phyloP scores from a whole-genome alignment of 1,284 basidiomycete species.

The Tilletia walkeri region DNA sequence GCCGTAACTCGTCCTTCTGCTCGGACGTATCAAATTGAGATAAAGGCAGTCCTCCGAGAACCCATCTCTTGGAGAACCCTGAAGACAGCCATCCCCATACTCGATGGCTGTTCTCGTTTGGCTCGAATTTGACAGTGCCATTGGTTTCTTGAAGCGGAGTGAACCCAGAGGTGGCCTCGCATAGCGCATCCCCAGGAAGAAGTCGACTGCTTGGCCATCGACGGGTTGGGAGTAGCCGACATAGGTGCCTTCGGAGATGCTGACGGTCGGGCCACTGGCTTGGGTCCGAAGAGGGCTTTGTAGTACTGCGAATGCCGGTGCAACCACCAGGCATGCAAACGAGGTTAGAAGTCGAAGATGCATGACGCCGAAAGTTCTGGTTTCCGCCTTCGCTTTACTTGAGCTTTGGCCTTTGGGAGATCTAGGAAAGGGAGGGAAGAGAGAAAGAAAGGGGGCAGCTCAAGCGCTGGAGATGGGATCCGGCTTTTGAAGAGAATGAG shows the following conservation, averaged over 20 bases:
- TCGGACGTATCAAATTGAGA: constrained; percentile 7
- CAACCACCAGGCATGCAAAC: no score
- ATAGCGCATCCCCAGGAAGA: constrained; percentile 5
- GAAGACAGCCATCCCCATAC: not conserved
- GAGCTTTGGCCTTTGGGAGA: no score
- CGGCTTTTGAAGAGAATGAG: no score
- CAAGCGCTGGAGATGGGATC: no score
- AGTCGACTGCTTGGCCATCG: not conserved
- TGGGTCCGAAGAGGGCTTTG: no score
- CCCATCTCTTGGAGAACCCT: not conserved
- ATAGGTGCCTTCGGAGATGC: not conserved
- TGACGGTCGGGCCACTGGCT: not conserved
- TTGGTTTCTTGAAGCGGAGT: not conserved
- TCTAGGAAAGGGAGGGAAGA: no score
- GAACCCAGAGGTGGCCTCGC: not conserved
- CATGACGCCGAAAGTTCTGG: no score
- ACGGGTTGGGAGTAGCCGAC: not conserved
- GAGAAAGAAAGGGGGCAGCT: no score
- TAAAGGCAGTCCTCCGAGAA: constrained; percentile 8
- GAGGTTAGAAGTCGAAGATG: no score
- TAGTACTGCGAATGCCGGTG: no score
- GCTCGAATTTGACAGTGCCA: no score
- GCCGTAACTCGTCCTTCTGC: not conserved
- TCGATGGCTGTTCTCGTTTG: not conserved
- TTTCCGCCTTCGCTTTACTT: no score